Base-by-base conservation (phyloP, 2,329 filamentous ascomycete genomes). In the Aspergillus tubingensis region DNA sequence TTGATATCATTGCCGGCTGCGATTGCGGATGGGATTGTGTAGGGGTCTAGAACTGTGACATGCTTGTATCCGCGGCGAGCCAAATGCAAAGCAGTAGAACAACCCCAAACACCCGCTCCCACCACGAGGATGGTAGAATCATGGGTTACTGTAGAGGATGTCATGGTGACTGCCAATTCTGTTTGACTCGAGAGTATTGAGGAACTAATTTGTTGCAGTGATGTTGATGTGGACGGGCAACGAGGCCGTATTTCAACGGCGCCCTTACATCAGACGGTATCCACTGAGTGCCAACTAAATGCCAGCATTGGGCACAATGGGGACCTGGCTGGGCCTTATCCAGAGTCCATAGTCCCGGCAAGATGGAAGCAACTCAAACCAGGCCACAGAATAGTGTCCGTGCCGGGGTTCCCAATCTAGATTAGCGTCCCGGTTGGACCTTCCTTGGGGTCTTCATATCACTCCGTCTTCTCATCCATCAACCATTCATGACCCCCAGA, bases 1-100 rank as follows among this genome's bases (percentile, higher is more conserved):
- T 82, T 82, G 43, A 82, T 70, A 63, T 83, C 81, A 69, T 82
- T 82, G n/a, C 80, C 81, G 3, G 81, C 80, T 13, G 80, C 79
- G 54, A 81, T 80, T 5, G 73, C 69, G 5, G 80, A 82, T 1
- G 81, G 80, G 3, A 81, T 76, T 0, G 72, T 72, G 58, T 81
- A 76, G 0, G 77, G 76, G 61, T 83, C 82, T 10, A 85, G 71
- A 5, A 83, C 77, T 3, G 75, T 82, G 58, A 84, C 75, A 62
- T 81, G 76, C 41, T 74, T 76, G 66, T 83, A 83, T 43, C 82
- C 82, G 54, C 78, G 74, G 30, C 81, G 76, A 25, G 81, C 78
- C 5, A 85, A 74, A 64, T 83, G 78, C 19, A 83, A 73, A n/a
- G 82, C 82, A n/a, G 82, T 83, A 7, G 79, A 81, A 36, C 77